phyloP scores from a whole-genome alignment of 2,329 filamentous ascomycete species.

The Talaromyces atroroseus region DNA sequence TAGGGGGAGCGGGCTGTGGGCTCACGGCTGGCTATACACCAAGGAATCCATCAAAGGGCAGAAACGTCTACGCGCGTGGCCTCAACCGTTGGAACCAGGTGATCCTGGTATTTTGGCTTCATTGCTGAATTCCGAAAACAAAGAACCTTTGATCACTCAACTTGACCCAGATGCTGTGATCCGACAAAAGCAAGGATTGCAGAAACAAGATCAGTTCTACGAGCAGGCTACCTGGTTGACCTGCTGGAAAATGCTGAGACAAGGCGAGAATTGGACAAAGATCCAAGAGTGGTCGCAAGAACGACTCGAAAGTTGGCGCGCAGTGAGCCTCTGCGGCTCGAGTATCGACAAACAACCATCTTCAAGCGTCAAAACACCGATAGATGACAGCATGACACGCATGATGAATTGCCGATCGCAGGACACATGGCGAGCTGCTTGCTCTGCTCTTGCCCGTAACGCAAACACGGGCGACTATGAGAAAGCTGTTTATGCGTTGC shows the following conservation, averaged over 20 bases:
- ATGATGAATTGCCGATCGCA: constrained; percentile 39
- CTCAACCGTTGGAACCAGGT: constrained; percentile 59
- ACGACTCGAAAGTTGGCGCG: constrained; percentile 82
- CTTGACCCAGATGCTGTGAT: constrained; percentile 87
- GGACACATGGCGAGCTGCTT: constrained; percentile 34
- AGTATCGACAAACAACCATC: constrained; percentile 26
- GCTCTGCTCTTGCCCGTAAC: constrained; percentile 49
- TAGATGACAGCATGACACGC: constrained; percentile 34
- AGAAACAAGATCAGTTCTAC: constrained; percentile 79
- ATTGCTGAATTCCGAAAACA: constrained; percentile 53
- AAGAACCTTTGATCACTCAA: constrained; percentile 69
- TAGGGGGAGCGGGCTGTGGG: constrained; percentile 68
- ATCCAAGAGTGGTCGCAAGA: constrained; percentile 83
- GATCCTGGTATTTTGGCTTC: constrained; percentile 53
- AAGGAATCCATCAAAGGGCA: constrained; percentile 82
- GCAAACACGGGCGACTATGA: constrained; percentile 71
- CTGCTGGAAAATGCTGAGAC: constrained; percentile 87
- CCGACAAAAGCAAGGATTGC: constrained; percentile 69
- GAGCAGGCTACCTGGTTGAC: constrained; percentile 88
- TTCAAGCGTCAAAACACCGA: constrained; percentile 24
- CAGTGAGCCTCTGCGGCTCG: constrained; percentile 68
- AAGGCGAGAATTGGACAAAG: constrained; percentile 67
- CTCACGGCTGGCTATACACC: constrained; percentile 88
- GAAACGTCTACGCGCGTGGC: constrained; percentile 70
- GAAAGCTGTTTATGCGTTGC: constrained; percentile 79